These are phyloP conservation scores for Trapa incisa DNA, from an alignment of 345 rosid genomes.

Conservation along the genomic window DNA sequence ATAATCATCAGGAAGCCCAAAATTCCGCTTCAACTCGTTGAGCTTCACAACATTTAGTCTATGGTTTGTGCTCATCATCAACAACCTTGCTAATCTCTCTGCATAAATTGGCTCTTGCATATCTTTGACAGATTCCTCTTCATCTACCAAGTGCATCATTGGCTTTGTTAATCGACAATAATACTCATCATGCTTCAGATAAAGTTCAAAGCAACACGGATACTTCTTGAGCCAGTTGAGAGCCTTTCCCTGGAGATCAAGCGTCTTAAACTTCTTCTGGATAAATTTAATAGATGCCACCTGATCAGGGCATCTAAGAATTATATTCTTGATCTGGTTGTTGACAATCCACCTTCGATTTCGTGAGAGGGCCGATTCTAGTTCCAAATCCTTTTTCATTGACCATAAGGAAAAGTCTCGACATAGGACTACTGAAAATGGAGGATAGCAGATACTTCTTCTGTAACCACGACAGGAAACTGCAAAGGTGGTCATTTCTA, in stretches of 20 bases:
- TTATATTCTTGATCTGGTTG: slow-evolving; percentile 75
- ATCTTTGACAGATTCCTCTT: slow-evolving; percentile 63
- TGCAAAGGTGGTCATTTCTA: slow-evolving; percentile 5
- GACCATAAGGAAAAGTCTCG: slow-evolving; percentile 80
- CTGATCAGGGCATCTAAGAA: slow-evolving; percentile 61
- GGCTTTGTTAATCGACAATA: slow-evolving; percentile 54
- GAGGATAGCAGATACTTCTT: slow-evolving; percentile 9
- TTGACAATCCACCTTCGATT: slow-evolving; percentile 84
- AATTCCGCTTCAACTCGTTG: slow-evolving; percentile 55
- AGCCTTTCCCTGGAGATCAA: slow-evolving; percentile 92
- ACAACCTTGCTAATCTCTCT: slow-evolving; percentile 53
- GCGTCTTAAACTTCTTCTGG: slow-evolving; percentile 85
- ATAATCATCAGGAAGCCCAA: slow-evolving; percentile 83
- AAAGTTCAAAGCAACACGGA: slow-evolving; percentile 78
- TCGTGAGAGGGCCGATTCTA: slow-evolving; percentile 68
- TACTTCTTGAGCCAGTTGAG: slow-evolving; percentile 88
- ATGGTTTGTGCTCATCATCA: slow-evolving; percentile 72
- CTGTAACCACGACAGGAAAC: neutral
- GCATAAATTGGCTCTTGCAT: slow-evolving; percentile 45
- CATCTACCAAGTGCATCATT: slow-evolving; percentile 65
- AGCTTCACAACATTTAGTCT: slow-evolving; percentile 66
- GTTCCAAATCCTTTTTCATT: slow-evolving; percentile 79
- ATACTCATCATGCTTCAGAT: slow-evolving; percentile 48
- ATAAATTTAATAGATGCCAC: slow-evolving; percentile 42
- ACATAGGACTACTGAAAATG: slow-evolving; percentile 8